Evolutionary conservation across 306 rosid species (phyloP).

Genomic region (Myrica gale): DNA sequence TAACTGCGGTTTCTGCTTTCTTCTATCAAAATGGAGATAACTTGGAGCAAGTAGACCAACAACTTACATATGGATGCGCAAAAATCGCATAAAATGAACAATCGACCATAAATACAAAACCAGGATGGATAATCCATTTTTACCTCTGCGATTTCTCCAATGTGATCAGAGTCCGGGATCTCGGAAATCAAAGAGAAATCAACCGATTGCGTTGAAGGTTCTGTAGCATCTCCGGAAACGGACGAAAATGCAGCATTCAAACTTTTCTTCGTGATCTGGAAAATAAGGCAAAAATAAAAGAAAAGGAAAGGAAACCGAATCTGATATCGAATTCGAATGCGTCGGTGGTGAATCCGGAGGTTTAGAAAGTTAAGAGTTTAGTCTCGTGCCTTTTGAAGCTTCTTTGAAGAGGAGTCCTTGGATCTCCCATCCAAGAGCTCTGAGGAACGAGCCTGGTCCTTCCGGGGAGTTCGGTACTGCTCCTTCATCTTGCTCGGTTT

Average conservation of each 20-base stretch:
- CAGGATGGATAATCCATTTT: not conserved
- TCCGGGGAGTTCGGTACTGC: slow-evolving; percentile 9
- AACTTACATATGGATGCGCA: not conserved
- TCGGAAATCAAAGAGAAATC: slow-evolving; percentile 16
- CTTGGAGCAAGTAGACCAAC: not conserved
- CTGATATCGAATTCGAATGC: slow-evolving; percentile 4
- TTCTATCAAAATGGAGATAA: not conserved
- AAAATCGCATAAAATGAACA: not conserved
- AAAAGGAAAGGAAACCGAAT: not conserved
- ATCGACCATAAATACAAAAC: not conserved
- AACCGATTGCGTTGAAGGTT: slow-evolving; percentile 15
- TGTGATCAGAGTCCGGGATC: slow-evolving; percentile 18
- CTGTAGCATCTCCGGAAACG: slow-evolving; percentile 11
- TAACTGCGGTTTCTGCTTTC: not conserved
- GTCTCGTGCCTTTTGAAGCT: slow-evolving; percentile 8
- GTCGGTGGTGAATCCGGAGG: not conserved
- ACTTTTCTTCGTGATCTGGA: slow-evolving; percentile 27
- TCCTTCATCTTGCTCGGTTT: slow-evolving; percentile 22
- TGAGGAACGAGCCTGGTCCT: slow-evolving; percentile 21
- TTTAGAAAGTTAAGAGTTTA: not conserved
- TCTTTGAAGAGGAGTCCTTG: slow-evolving; percentile 8
- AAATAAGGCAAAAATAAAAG: not conserved
- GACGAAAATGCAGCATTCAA: slow-evolving; percentile 23
- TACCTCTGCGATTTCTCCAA: slow-evolving; percentile 16
- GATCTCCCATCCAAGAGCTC: slow-evolving; percentile 28